Evolutionary conservation across 2,329 filamentous ascomycete genomes (phyloP).

Genomic region (Fusarium abutilonis): DNA sequence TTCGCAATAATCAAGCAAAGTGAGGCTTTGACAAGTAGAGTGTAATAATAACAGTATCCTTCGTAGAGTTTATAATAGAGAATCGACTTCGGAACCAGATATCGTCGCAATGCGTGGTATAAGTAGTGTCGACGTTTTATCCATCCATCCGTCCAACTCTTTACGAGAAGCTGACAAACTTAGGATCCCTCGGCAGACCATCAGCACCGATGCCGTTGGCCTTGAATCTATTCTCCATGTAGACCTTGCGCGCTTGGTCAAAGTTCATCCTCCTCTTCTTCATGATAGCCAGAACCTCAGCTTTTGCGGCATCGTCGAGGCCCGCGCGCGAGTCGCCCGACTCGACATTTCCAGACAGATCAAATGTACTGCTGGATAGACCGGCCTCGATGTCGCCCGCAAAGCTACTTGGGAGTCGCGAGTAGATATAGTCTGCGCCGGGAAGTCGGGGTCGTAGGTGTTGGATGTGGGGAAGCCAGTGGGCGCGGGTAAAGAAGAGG

Average conservation of each 20-base stretch:
- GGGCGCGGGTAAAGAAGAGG: slow-evolving; percentile 81
- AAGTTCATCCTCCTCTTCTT: slow-evolving; percentile 83
- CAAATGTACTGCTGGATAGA: slow-evolving; percentile 83
- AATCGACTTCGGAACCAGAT: slow-evolving; percentile 1
- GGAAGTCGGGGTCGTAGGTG: slow-evolving; percentile 64
- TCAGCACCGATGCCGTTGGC: slow-evolving; percentile 90
- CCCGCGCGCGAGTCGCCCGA: slow-evolving; percentile 81
- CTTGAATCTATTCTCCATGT: slow-evolving; percentile 85
- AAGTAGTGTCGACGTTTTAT: background rate
- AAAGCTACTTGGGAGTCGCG: slow-evolving; percentile 80
- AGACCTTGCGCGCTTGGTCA: slow-evolving; percentile 88
- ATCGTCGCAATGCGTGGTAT: slow-evolving; percentile 7
- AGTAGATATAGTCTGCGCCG: slow-evolving; percentile 73
- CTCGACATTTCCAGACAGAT: slow-evolving; percentile 81
- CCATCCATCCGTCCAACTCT: background rate
- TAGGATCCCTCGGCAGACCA: slow-evolving; percentile 87
- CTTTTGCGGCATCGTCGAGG: slow-evolving; percentile 81
- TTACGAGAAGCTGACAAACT: slow-evolving; percentile 86
- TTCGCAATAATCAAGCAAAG: slow-evolving; percentile 7
- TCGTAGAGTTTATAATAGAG: background rate
- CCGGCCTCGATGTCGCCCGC: slow-evolving; percentile 87
- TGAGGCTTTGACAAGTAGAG: slow-evolving; percentile 1
- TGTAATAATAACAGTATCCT: slow-evolving; percentile 3
- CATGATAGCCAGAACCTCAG: slow-evolving; percentile 90
- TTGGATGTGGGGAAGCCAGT: slow-evolving; percentile 78